phyloP scores from a whole-genome alignment of 805 yeast genomes.

The Metschnikowia anglica region DNA sequence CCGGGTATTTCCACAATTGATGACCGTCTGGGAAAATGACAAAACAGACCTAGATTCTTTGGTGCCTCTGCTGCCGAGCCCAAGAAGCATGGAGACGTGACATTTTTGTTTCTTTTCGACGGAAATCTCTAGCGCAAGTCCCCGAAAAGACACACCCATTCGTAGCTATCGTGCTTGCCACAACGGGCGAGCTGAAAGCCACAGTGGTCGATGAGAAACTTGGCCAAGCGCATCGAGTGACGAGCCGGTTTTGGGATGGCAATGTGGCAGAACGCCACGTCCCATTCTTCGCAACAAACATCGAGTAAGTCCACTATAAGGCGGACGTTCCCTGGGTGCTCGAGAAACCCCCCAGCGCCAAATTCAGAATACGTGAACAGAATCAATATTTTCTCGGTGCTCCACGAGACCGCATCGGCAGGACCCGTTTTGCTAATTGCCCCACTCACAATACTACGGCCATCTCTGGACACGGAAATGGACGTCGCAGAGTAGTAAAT shows the following conservation, averaged over 20 bases:
- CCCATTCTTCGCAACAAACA: conserved; percentile 13
- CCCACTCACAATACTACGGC: neutral
- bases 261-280: conserved; percentile 4
- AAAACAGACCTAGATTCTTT: neutral
- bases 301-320: conserved; percentile 15
- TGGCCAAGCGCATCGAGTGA: conserved; percentile 3
- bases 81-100: too few species aligned
- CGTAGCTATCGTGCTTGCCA: conserved; percentile 10
- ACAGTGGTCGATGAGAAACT: conserved; percentile 7
- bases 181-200: conserved; percentile 8
- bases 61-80: neutral
- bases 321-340: conserved; percentile 3
- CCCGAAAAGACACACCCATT: conserved; percentile 13
- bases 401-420: neutral
- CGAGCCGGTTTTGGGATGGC: conserved; percentile 10
- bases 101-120: neutral
- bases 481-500: conserved; percentile 13
- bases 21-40: neutral
- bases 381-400: neutral
- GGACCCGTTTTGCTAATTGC: neutral
- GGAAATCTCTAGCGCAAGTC: neutral
- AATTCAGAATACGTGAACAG: conserved; percentile 1
- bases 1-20: neutral
- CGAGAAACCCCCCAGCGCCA: conserved; percentile 4
- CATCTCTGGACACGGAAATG: conserved; percentile 3